phyloP scores from a whole-genome alignment of 2,329 filamentous ascomycete species.

The Eutypella sp. region DNA sequence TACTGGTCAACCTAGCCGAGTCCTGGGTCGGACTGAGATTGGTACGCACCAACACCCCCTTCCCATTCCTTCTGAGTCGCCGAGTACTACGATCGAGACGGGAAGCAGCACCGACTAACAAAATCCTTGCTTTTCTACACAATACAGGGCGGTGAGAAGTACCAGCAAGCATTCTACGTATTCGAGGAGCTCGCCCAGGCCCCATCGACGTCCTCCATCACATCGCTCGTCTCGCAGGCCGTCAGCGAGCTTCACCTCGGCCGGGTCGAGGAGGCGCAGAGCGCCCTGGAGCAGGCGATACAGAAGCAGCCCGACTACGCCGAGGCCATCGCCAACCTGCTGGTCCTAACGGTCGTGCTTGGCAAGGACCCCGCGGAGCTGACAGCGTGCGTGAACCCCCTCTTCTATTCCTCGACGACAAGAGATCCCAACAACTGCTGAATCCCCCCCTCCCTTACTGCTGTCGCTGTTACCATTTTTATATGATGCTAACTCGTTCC shows the following conservation, averaged over 20 bases:
- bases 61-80: too few relatives aligned
- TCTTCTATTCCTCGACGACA: too few relatives aligned
- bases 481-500: background rate
- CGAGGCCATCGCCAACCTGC: conserved; percentile 74
- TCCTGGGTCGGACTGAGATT: conserved; percentile 88
- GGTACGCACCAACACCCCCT: conserved; percentile 44
- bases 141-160: conserved; percentile 82
- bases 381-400: conserved; percentile 55
- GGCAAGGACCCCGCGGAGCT: conserved; percentile 67
- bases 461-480: too few relatives aligned
- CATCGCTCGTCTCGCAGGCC: conserved; percentile 79
- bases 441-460: too few relatives aligned
- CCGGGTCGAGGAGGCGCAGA: conserved; percentile 81
- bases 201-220: conserved; percentile 70
- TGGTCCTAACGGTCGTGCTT: conserved; percentile 72
- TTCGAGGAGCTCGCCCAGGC: conserved; percentile 93
- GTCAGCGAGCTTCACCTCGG: conserved; percentile 89
- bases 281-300: conserved; percentile 75
- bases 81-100: too few relatives aligned
- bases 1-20: conserved; percentile 91
- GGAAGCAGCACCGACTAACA: background rate
- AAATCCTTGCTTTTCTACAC: conserved; percentile 20
- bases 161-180: conserved; percentile 95
- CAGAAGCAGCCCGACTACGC: conserved; percentile 66
- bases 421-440: too few relatives aligned